Conservation (phyloP, 1,139 yeast genomes). For the Sugiyamaella pinicola region DNA sequence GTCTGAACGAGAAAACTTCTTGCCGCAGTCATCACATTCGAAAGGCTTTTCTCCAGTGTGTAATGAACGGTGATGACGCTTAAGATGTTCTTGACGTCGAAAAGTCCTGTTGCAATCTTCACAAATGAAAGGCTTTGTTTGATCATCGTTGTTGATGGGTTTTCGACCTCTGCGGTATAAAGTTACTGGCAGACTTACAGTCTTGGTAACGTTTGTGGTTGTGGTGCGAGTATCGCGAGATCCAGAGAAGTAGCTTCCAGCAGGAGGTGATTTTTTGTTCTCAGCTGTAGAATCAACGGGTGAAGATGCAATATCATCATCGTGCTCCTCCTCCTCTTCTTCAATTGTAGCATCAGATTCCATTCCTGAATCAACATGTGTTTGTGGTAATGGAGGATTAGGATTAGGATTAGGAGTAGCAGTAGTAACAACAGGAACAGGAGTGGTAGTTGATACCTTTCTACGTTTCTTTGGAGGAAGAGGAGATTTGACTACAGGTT, state of each 20-base stretch:
- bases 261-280: background rate
- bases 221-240: too few species aligned
- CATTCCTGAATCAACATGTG: background rate
- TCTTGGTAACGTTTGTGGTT: background rate
- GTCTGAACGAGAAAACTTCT: conserved; percentile 74
- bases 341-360: conserved; percentile 19
- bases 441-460: background rate
- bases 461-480: conserved; percentile 16
- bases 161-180: conserved; percentile 39
- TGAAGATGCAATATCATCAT: background rate
- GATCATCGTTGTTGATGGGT: conserved; percentile 35
- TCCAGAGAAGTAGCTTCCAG: background rate
- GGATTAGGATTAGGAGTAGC: background rate
- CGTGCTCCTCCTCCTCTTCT: conserved; percentile 2
- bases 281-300: background rate
- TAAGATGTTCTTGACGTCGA: conserved; percentile 77
- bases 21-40: conserved; percentile 68
- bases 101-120: conserved; percentile 47
- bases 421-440: background rate
- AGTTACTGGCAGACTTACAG: conserved; percentile 7
- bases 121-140: conserved; percentile 39
- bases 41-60: conserved; percentile 73
- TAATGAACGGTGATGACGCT: conserved; percentile 72
- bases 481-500: background rate
- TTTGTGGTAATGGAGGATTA: background rate